These are phyloP conservation scores for Manihot esculenta DNA, from an alignment of 441 rosid genomes.

Conservation along the genomic window DNA sequence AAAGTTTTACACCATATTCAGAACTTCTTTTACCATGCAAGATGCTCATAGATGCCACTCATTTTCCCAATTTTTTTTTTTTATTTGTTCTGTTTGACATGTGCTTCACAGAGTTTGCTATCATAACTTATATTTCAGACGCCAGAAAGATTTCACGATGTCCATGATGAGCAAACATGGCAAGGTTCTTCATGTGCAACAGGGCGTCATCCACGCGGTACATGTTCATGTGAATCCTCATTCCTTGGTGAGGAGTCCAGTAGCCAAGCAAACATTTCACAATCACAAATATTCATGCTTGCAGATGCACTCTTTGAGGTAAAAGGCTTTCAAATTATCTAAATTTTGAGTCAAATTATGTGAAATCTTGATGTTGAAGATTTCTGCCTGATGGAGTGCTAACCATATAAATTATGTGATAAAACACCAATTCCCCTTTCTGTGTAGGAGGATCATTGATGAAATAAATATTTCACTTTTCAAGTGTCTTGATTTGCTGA, in stretches of 20 bases:
- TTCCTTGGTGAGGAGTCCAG: constrained; percentile 39
- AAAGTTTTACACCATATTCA: not conserved
- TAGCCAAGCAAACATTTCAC: constrained; percentile 50
- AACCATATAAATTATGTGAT: not conserved
- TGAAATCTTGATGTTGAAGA: not conserved
- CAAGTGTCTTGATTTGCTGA: not conserved
- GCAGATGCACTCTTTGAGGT: constrained; percentile 74
- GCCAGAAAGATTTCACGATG: constrained; percentile 53
- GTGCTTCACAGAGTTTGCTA: not conserved
- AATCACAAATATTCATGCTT: constrained; percentile 64
- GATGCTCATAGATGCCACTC: not conserved
- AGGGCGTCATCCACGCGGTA: constrained; percentile 52
- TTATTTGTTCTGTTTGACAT: not conserved
- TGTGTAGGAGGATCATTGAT: not conserved
- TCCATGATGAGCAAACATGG: constrained; percentile 37
- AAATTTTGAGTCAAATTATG: not conserved
- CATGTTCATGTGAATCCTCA: constrained; percentile 52
- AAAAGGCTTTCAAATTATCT: constrained; percentile 4
- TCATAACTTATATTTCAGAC: constrained; percentile 27
- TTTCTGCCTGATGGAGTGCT: not conserved
- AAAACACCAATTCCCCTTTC: not conserved
- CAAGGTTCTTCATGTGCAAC: constrained; percentile 40
- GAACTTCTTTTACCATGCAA: not conserved
- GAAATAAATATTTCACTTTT: not conserved
- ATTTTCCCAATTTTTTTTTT: not conserved